Evolutionary conservation across 805 yeast genomes (phyloP), one percentile per base, ranked within the genome.

Genomic region (Saccharomycopsis capsularis): DNA sequence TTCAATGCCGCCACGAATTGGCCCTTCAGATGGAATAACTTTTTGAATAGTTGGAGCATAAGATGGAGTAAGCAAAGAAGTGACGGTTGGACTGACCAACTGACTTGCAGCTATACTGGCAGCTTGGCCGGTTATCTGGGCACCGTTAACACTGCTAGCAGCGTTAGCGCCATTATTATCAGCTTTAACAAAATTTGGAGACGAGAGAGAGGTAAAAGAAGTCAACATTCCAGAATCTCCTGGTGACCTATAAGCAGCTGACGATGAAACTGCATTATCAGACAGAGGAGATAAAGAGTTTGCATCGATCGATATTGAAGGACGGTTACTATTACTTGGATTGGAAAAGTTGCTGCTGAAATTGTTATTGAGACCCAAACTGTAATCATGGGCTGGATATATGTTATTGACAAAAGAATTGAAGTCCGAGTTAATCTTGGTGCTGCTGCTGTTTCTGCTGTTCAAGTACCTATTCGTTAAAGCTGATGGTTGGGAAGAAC

Each of bases 1-100:
- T 63, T 93, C 99, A 39, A 90, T 82, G 16, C 99, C 99, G 56
- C 99, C 99, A 55, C 96, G 75, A 11, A 89, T 76, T 7, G 97
- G 95, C 2, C 99, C 99, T 63, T 86, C 93, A 0, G 95, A 83
- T 1, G 99, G 99, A 50, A 93, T 90, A 9, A 93, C 83, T 51
- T 96, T 74, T 63, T 88, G 91, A 46, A 91, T 82, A 0, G 74
- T 62, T 1, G 95, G 95, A 5, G 34, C 16, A 23, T 27, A 47
- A 4, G 27, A 18, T 18, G 40, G 40, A 9, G 32, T 13, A 4
- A 37, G 6, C 13, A 32, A 21, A n/a, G 41, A n/a, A 3, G 22
- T 29, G 24, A 16, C 37, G 18, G 24, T 25, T 5, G 44, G 44
- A 36, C 23, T 40, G 11, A 41, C 30, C n/a, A 41, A 32, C n/a